Evolutionary conservation across 345 rosid species (phyloP), one percentile per base, ranked within the genome.

Genomic region (Corchorus olitorius): DNA sequence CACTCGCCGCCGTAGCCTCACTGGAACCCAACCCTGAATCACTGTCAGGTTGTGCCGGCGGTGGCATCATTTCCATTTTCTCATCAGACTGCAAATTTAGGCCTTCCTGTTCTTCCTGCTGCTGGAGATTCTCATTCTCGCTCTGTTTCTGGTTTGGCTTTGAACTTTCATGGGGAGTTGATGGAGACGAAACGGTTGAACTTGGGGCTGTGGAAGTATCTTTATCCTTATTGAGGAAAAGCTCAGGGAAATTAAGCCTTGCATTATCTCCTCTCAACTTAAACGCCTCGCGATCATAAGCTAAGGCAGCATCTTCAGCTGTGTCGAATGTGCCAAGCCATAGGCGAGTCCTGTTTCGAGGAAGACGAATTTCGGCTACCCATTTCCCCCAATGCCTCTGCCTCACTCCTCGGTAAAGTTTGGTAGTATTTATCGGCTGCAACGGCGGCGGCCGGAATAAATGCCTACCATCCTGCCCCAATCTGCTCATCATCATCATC

Each of bases 371-470:
- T 86, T 94, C 98, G 0, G 98, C 97, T 11, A 93, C 97, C 97
- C 98, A 94, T 89, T 94, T 94, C 27, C 98, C 97, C 97, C 97
- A 94, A 79, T 94, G 97, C 74, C 97, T 87, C 78, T 94, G 98
- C 82, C 97, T 89, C 55, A 94, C 97, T 69, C 97, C 98, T 71
- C 97, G 87, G 67, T 94, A 94, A 37, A 94, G 92, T 84, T 90
- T 94, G 2, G 97, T 93, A 9, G 95, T 74, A 74, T 88, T 86
- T 33, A 88, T 76, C 12, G 98, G 98, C 85, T 90, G 97, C 13
- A 88, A 52, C 0, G 86, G 52, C 0, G 86, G 86, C 5, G 91
- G 90, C 77, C 90, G 80, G 55, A 81, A 77, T 59, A 84, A 61
- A 61, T 89, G 90, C 80, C 89, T 65, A 56, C 87, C 84, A 2